Conservation (phyloP, 2,329 filamentous ascomycete species). For the Chaetomiaceae sp. region DNA sequence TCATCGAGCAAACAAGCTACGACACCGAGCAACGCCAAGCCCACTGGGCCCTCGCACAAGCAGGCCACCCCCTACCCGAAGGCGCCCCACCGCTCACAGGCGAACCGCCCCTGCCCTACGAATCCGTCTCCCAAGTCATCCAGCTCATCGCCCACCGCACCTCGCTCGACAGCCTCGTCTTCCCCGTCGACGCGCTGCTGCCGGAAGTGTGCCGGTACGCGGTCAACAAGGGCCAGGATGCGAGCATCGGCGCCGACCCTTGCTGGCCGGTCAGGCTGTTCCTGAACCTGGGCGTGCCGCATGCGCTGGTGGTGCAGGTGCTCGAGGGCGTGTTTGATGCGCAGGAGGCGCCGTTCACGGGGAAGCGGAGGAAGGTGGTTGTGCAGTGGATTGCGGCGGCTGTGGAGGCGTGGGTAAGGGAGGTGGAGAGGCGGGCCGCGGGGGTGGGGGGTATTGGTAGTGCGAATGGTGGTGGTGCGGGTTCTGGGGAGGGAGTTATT, state of each 20-base stretch:
- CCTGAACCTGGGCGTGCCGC: constrained; percentile 51
- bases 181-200: constrained; percentile 58
- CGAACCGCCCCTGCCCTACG: constrained; percentile 58
- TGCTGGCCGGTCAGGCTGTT: constrained; percentile 56
- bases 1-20: constrained; percentile 69
- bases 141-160: constrained; percentile 62
- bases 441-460: constrained; percentile 20
- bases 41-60: constrained; percentile 33
- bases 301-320: constrained; percentile 52
- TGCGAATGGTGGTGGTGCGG: not conserved
- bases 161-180: constrained; percentile 61
- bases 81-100: constrained; percentile 29
- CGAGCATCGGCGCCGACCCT: constrained; percentile 52
- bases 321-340: constrained; percentile 55
- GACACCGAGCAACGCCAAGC: constrained; percentile 44
- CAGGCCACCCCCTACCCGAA: constrained; percentile 39
- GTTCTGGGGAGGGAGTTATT: constrained; percentile 32
- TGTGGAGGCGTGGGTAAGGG: constrained; percentile 47
- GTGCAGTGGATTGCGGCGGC: constrained; percentile 52
- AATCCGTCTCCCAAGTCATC: constrained; percentile 61
- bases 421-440: constrained; percentile 45
- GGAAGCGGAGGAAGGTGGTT: constrained; percentile 44
- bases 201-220: constrained; percentile 61
- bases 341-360: constrained; percentile 56
- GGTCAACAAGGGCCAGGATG: constrained; percentile 54